These are phyloP conservation scores for Suillus fuscotomentosus DNA, from an alignment of 768 basidiomycete genomes.

Conservation along the genomic window DNA sequence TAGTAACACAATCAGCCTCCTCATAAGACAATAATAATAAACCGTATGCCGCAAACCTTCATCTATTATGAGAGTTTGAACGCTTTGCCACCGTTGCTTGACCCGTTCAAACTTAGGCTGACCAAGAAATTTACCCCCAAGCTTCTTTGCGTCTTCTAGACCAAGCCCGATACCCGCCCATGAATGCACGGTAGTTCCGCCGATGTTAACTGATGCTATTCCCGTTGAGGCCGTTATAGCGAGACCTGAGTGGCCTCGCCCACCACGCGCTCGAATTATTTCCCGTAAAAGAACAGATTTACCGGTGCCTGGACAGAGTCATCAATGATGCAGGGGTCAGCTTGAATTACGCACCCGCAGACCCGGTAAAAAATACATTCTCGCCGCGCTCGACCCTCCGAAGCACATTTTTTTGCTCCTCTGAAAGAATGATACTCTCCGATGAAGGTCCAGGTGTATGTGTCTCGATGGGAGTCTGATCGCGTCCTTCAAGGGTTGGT, in stretches of 20 bases:
- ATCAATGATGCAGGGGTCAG: constrained; percentile 4
- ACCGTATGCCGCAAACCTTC: constrained; percentile 55
- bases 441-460: constrained; percentile 1
- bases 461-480: background rate
- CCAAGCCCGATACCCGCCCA: constrained; percentile 84
- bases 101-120: constrained; percentile 37
- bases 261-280: constrained; percentile 56
- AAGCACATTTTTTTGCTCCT: constrained; percentile 51
- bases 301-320: constrained; percentile 55
- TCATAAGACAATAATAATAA: background rate
- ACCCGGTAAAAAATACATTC: constrained; percentile 85
- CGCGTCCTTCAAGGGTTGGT: background rate
- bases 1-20: constrained; percentile 3
- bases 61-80: constrained; percentile 74
- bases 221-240: constrained; percentile 81
- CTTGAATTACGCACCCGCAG: constrained; percentile 54
- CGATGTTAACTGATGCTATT: constrained; percentile 81
- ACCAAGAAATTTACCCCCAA: constrained; percentile 54
- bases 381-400: constrained; percentile 53
- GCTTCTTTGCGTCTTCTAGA: constrained; percentile 47
- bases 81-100: constrained; percentile 61
- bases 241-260: constrained; percentile 36
- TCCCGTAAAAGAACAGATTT: constrained; percentile 80
- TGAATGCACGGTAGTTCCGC: constrained; percentile 78
- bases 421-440: constrained; percentile 40